Evolutionary conservation across 202 grass and related monocot species (phyloP), one percentile per base, ranked within the genome.

Genomic region (Miscanthus sacchariflorus): DNA sequence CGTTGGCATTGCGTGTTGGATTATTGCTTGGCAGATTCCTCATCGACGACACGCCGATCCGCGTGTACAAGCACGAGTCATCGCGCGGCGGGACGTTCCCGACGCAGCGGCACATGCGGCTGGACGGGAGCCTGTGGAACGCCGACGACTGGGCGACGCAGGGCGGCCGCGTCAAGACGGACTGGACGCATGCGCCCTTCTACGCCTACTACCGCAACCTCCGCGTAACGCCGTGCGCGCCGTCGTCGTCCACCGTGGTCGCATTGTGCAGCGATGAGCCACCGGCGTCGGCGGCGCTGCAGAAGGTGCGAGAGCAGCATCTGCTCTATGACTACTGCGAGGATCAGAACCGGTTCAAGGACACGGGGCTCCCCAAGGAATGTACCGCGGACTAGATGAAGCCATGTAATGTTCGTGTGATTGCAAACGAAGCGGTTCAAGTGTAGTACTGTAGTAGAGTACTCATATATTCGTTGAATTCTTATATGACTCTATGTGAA

Each of bases 111-210:
- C 70, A n/a, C 27, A 91, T 95, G 89, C 76, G 76, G 27, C 38
- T 88, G 11, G 81, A 92, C 56, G 90, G 89, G 28, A 95, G 87
- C 81, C 86, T 95, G 15, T 95, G 94, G 94, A 88, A 93, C 83
- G 94, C 94, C 78, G 91, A 93, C 12, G 90, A 96, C 58, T 96
- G 90, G 94, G 94, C 94, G 9, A 96, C 94, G 72, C 89, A 91
- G 84, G 94, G 94, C 4, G 94, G 94, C 0, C 79, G 86, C 65
- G 59, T 93, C 75, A 96, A 96, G 85, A 96, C 94, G 5, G 79
- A 95, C 77, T 95, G 94, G 94, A 74, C 70, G 21, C 79, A n/a
- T 45, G 89, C 89, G 25, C 93, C 93, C 0, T 95, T 95, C 78
- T 76, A 74, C 46, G 91, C 91, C 21, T 81, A 83, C 56, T 95